These are phyloP conservation scores for Ceratocystis huliohia DNA, from an alignment of 2,329 filamentous ascomycete species.

Conservation along the genomic window DNA sequence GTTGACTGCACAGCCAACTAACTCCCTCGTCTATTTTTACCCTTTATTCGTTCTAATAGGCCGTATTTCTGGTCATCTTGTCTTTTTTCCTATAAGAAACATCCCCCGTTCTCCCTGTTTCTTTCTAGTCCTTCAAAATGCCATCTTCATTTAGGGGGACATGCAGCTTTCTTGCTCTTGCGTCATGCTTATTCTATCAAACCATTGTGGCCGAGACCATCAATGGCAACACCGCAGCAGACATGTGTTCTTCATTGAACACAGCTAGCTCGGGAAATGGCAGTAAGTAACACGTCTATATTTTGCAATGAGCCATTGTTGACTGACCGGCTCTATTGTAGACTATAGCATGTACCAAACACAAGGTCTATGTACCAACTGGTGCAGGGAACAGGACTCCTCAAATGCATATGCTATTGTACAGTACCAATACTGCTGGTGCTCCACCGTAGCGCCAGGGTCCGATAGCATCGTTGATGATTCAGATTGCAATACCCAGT, in stretches of 20 bases:
- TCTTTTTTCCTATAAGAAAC: background rate
- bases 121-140: conserved; percentile 9
- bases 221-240: conserved; percentile 21
- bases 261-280: conserved; percentile 33
- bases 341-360: conserved; percentile 50
- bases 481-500: conserved; percentile 42
- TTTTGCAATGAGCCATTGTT: background rate
- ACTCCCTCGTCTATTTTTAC: background rate
- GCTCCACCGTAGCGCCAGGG: conserved; percentile 54
- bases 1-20: background rate
- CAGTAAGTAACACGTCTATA: conserved; percentile 29
- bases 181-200: background rate
- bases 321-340: conserved; percentile 25
- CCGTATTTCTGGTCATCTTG: background rate
- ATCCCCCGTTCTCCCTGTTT: background rate
- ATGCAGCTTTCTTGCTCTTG: conserved; percentile 6
- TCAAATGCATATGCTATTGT: conserved; percentile 52
- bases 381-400: conserved; percentile 41
- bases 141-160: background rate
- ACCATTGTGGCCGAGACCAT: conserved; percentile 1
- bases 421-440: conserved; percentile 57
- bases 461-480: conserved; percentile 31
- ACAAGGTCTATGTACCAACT: conserved; percentile 52
- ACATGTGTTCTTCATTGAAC: conserved; percentile 24
- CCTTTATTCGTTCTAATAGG: background rate